Evolutionary conservation across 2,329 filamentous ascomycete species (phyloP), one percentile per base, ranked within the genome.

Genomic region (Penicillium glabrum): DNA sequence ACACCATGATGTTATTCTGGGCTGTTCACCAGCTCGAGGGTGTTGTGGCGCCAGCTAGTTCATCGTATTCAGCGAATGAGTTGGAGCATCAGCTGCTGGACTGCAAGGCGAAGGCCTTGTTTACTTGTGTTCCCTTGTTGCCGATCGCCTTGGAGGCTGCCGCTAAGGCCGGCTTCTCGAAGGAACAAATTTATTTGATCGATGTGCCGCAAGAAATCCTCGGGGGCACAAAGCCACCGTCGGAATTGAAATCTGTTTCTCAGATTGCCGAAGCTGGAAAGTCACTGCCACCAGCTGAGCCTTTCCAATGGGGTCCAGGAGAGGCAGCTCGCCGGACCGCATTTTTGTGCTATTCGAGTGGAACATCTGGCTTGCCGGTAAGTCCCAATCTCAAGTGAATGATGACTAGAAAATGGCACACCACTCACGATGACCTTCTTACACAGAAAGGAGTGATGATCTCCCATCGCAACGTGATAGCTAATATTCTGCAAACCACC

Each of bases 391-490:
- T 14, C 4, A 8, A 24, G 2, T 24, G 3, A 3, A 3, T 44
- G 5, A 14, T 14, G 1, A 14, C 16, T 27, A 13, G 9, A 10
- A 26, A 11, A 2, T 3, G 16, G 14, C 11, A 46, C n/a, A 13
- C 14, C 27, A 29, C 59, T 69, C 49, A 68, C n/a, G 11, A 33
- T 21, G 9, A 7, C 5, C 7, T 6, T 14, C 24, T 10, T 29
- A 43, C 59, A 27, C 56, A 89, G 85, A 91, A 92, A 87, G 90
- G 89, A 46, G 90, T 93, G 53, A 91, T 90, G 86, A 89, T 93
- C 57, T 89, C 89, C 3, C 90, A 93, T 70, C 77, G 77, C 37
- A 93, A 93, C 62, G 87, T 93, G 43, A 93, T 93, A 47, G 84
- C 89, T 51, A 93, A 93, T 68, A 82, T 86, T 0, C 67, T 91